Base-by-base conservation (phyloP, 495 filamentous ascomycete genomes). In the Penicillium herquei region DNA sequence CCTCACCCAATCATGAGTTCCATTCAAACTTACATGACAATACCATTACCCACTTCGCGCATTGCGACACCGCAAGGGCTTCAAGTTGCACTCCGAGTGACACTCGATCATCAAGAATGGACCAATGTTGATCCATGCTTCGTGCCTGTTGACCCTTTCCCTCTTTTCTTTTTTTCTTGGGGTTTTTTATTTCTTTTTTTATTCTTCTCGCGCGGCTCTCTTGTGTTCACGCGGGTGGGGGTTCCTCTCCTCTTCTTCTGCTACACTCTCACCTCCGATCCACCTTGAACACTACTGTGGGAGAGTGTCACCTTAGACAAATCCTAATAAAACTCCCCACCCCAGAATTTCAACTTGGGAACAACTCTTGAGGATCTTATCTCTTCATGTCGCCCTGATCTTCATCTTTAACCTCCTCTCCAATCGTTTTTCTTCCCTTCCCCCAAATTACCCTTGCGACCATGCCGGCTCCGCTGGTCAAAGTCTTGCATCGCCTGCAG, bases 401-500 rank as follows among this genome's bases (percentile, higher is more conserved):
- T 39, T 47, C 51, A 12, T 26, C 21, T 9, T 50, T 12, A 35
- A 39, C 17, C 5, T 42, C 46, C 30, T 32, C 31, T 39, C 55
- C 39, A 42, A 44, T 49, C 44, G 50, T 39, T 51, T 39, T 42
- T 13, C 34, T 1, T 56, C 48, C n/a, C n/a, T n/a, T n/a, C n/a
- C n/a, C n/a, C 17, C 10, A 53, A 56, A 49, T 34, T 57, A 43
- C 64, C 59, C 65, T 77, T 78, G 73, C 58, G 47, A 65, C 59
- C 65, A 78, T 78, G 75, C 56, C 73, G 30, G 67, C 69, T 32
- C 67, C 74, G 44, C 64, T 78, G 49, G 64, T 67, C 56, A 78
- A 74, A 64, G 69, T 77, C 61, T 68, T 78, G 64, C 74, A 76
- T 52, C 67, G 69, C 64, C 70, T 80, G 72, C 74, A 80, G 67